Evolutionary conservation across 805 yeast species (phyloP).

Genomic region (Debaryomyces maramus): DNA sequence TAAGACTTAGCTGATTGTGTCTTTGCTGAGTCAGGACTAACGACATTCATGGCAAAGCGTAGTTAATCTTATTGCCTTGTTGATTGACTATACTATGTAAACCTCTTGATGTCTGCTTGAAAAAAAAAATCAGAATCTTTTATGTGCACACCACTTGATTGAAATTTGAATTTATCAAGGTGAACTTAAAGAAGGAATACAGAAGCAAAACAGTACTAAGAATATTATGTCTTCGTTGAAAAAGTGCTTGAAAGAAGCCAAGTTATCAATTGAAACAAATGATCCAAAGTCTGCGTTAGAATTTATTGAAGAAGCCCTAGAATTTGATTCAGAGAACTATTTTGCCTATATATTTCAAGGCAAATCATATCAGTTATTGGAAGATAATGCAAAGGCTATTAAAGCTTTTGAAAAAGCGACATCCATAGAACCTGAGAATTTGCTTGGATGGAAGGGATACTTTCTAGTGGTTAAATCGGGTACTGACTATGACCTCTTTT

Average conservation of each 20-base stretch:
- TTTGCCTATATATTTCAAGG: constrained; percentile 73
- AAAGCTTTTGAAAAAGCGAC: constrained; percentile 51
- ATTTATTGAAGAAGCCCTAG: constrained; percentile 54
- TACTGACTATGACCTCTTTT: constrained; percentile 45
- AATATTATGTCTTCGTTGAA: constrained; percentile 20
- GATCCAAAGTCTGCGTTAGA: constrained; percentile 66
- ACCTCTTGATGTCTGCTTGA: constrained; percentile 1
- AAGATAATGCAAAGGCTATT: constrained; percentile 40
- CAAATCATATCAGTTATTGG: constrained; percentile 56
- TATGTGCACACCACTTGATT: not conserved
- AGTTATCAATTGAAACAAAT: constrained; percentile 48
- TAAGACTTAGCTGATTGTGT: constrained; percentile 64
- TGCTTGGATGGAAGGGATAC: constrained; percentile 83
- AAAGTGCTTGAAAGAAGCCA: constrained; percentile 38
- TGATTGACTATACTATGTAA: not conserved
- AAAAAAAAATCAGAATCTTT: not conserved
- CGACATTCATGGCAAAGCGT: constrained; percentile 16
- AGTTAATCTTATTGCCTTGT: not conserved
- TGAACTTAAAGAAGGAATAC: not conserved
- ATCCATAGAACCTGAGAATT: constrained; percentile 47
- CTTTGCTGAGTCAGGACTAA: constrained; percentile 30
- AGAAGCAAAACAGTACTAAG: not conserved
- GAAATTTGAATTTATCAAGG: not conserved
- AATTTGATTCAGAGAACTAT: constrained; percentile 55
- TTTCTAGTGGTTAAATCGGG: constrained; percentile 43